A percentile compares a stretch with the other conserved stretches of the same genome.
phyloP scores from a whole-genome alignment of 2,329 filamentous ascomycete genomes.

The Phialocephala subalpina region DNA sequence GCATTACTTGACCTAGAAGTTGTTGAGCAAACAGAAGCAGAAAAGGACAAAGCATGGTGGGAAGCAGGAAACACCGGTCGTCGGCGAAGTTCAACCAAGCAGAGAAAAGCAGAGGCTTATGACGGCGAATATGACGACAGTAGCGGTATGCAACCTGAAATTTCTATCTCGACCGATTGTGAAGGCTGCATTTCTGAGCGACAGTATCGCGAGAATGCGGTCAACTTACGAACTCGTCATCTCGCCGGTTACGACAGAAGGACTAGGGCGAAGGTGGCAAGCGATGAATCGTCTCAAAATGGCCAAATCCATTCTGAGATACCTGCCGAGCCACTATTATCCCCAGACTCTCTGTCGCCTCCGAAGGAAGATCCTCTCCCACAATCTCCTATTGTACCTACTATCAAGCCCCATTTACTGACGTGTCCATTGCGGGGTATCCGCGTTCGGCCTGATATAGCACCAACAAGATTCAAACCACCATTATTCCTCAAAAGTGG shows the following conservation, averaged over 20 bases:
- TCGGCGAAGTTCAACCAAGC: constrained; percentile 45
- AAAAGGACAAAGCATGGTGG: constrained; percentile 77
- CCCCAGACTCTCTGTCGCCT: background rate
- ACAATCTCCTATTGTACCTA: constrained; percentile 4
- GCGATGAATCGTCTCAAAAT: background rate
- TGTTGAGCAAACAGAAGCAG: constrained; percentile 45
- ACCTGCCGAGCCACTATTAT: background rate
- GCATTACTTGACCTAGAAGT: constrained; percentile 66
- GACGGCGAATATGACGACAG: constrained; percentile 73
- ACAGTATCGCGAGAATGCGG: constrained; percentile 18
- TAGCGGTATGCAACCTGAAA: constrained; percentile 53
- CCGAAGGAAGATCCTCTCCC: background rate
- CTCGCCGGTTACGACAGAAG: constrained; percentile 19
- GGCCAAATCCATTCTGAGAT: background rate
- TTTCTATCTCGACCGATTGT: constrained; percentile 29
- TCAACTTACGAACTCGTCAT: constrained; percentile 13
- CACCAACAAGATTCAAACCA: constrained; percentile 80
- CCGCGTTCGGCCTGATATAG: constrained; percentile 45
- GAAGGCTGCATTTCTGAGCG: constrained; percentile 30
- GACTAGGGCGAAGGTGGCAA: constrained; percentile 21
- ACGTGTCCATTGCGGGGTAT: constrained; percentile 46
- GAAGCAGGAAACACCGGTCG: constrained; percentile 62
- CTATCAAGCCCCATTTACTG: constrained; percentile 41
- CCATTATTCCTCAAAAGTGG: constrained; percentile 88
- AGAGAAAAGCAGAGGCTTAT: constrained; percentile 66